Evolutionary conservation across 1,139 yeast species (phyloP).

Genomic region (Hemisphaericaspora subhashii): DNA sequence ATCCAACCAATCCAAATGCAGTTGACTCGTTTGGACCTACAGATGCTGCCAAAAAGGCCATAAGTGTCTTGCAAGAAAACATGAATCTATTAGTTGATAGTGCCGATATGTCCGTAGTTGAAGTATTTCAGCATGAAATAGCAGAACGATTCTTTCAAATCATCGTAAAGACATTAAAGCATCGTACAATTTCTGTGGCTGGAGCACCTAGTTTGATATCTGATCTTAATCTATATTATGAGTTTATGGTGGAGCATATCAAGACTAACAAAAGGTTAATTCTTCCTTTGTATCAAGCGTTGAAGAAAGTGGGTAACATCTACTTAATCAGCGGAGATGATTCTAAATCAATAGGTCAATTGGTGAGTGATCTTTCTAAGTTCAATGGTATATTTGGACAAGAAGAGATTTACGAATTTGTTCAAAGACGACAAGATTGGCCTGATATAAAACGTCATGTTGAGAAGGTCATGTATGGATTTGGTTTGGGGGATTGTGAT

Average conservation of each 20-base stretch:
- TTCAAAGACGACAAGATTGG: slow-evolving; percentile 90
- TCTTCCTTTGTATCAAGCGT: slow-evolving; percentile 73
- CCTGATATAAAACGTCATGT: slow-evolving; percentile 69
- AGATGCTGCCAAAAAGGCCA: slow-evolving; percentile 62
- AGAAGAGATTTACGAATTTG: slow-evolving; percentile 91
- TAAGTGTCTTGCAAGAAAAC: slow-evolving; percentile 68
- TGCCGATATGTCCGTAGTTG: slow-evolving; percentile 84
- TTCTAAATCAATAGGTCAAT: slow-evolving; percentile 80
- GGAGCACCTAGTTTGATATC: slow-evolving; percentile 82
- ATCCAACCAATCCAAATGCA: slow-evolving; percentile 20
- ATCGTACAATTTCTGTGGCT: slow-evolving; percentile 66
- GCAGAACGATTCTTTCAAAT: slow-evolving; percentile 83
- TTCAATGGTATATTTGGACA: slow-evolving; percentile 89
- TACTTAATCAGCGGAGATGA: slow-evolving; percentile 74
- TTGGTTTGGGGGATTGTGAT: slow-evolving; percentile 68
- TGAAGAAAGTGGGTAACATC: slow-evolving; percentile 81
- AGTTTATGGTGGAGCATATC: slow-evolving; percentile 60
- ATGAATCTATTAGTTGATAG: slow-evolving; percentile 75
- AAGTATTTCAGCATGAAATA: slow-evolving; percentile 91
- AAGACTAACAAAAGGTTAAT: slow-evolving; percentile 63
- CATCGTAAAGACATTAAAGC: slow-evolving; percentile 70
- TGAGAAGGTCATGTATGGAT: slow-evolving; percentile 93
- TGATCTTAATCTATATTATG: slow-evolving; percentile 74
- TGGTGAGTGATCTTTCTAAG: slow-evolving; percentile 79
- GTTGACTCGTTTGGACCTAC: slow-evolving; percentile 55